Conservation (phyloP, 768 basidiomycete species). For the Boletus bicolor region DNA sequence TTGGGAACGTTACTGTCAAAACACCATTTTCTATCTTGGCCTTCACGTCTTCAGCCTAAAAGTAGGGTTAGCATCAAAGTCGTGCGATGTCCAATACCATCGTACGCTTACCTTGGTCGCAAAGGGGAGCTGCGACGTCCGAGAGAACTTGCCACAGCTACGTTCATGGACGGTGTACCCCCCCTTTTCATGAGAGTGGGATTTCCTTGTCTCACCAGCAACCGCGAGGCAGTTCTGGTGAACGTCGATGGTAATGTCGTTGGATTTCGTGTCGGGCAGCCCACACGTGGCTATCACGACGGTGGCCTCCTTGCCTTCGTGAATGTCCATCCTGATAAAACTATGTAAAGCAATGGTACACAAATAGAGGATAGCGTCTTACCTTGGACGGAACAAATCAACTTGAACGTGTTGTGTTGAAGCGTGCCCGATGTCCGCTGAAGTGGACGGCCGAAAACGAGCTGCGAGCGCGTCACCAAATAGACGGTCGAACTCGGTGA, state of each 20-base stretch:
- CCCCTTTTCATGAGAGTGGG: slow-evolving; percentile 34
- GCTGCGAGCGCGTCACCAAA: background rate
- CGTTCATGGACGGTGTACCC: slow-evolving; percentile 42
- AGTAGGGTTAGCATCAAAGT: background rate
- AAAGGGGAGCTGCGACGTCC: slow-evolving; percentile 42
- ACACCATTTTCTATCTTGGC: slow-evolving; percentile 46
- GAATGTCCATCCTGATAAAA: slow-evolving; percentile 40
- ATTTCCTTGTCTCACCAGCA: slow-evolving; percentile 40
- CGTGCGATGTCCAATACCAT: background rate
- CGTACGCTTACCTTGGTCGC: slow-evolving; percentile 38
- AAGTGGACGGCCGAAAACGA: background rate
- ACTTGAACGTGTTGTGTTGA: background rate
- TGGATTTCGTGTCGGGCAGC: slow-evolving; percentile 49
- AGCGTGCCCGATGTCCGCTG: background rate
- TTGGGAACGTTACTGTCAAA: slow-evolving; percentile 45
- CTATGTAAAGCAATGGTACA: too few species aligned
- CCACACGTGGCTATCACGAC: slow-evolving; percentile 42
- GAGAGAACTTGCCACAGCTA: slow-evolving; percentile 41
- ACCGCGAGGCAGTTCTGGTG: slow-evolving; percentile 44
- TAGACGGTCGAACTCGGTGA: background rate
- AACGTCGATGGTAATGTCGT: slow-evolving; percentile 46
- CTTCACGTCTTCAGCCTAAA: slow-evolving; percentile 41
- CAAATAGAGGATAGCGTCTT: background rate
- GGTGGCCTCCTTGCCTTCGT: slow-evolving; percentile 35
- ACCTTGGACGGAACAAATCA: background rate